Evolutionary conservation across 495 filamentous ascomycete genomes (phyloP), one percentile per base, ranked within the genome.

Genomic region (Penicillium riverlandense): DNA sequence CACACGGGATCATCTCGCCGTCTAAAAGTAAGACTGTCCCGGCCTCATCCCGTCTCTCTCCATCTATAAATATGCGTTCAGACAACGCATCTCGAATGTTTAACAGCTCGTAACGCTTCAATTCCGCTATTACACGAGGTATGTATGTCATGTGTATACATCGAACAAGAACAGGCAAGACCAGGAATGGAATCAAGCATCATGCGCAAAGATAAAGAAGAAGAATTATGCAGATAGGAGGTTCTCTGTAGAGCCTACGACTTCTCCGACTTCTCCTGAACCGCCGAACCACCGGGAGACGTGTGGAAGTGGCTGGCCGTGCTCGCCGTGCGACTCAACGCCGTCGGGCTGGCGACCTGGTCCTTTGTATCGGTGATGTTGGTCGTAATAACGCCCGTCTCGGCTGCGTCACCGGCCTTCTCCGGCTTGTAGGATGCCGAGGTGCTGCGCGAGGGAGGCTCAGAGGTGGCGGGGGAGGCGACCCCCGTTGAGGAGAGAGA

Each of bases 291-390:
- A 11, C 58, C 58, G 8, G 58, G 54, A 9, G 61, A 52, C 8
- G 41, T 55, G 40, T 64, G 54, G 47, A 57, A 62, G 48, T 66
- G 60, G 30, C 57, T 61, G 1, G 50, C 47, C 4, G 60, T 55
- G 40, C 61, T 66, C 8, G 45, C 44, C n/a, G 53, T 58, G 16
- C 62, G 62, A 38, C 45, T 57, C 6, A 58, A 11, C 29, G 50
- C 1, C 14, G 44, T 49, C 13, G 52, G 47, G 31, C 28, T 38
- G 22, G 37, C 27, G 9, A 6, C 32, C 9, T 2, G 2, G 10
- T 44, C 43, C 41, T 40, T 49, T 6, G 48, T 38, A 39, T 43
- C 43, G 5, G 31, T 45, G 34, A 15, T 43, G 42, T 34, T 8
- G 39, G 15, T 36, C 38, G 37, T 22, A 6, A 22, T 22, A 22